Conservation (phyloP, 176 grass and related monocot species). For the Oryza meridionalis region DNA sequence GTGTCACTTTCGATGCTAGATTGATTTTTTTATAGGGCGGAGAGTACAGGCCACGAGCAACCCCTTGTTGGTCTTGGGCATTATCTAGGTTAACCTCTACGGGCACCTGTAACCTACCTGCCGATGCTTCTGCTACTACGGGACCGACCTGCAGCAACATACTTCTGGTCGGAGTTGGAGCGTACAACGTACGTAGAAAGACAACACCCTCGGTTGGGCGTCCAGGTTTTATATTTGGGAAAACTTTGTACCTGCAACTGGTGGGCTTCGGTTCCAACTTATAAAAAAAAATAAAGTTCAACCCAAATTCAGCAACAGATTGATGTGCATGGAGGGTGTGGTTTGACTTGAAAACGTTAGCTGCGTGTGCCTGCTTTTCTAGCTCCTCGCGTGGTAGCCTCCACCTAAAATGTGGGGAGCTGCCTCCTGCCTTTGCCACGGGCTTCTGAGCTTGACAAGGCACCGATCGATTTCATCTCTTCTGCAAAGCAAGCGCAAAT, state of each 20-base stretch:
- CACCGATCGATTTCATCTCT: background rate
- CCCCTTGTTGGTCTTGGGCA: too few relatives aligned
- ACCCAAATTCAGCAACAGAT: background rate
- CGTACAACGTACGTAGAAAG: background rate
- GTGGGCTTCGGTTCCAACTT: constrained; percentile 24
- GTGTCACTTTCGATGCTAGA: too few relatives aligned
- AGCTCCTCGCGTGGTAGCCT: background rate
- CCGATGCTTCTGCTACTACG: too few relatives aligned
- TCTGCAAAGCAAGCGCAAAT: background rate
- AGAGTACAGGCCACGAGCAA: background rate
- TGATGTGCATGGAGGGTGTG: constrained; percentile 19
- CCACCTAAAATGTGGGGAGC: background rate
- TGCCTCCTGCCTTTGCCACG: constrained; percentile 13
- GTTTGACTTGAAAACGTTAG: constrained; percentile 27
- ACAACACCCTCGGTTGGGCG: background rate
- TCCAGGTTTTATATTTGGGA: background rate
- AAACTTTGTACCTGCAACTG: background rate
- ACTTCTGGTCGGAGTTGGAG: constrained; percentile 1
- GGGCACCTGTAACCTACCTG: background rate
- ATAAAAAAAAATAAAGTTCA: background rate
- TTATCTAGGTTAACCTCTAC: background rate
- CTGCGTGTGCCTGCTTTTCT: background rate
- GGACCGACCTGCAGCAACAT: background rate
- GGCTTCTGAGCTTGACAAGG: background rate
- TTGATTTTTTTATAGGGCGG: too few relatives aligned